phyloP scores from a whole-genome alignment of 2,329 filamentous ascomycete genomes.

The Whalleya microplaca region DNA sequence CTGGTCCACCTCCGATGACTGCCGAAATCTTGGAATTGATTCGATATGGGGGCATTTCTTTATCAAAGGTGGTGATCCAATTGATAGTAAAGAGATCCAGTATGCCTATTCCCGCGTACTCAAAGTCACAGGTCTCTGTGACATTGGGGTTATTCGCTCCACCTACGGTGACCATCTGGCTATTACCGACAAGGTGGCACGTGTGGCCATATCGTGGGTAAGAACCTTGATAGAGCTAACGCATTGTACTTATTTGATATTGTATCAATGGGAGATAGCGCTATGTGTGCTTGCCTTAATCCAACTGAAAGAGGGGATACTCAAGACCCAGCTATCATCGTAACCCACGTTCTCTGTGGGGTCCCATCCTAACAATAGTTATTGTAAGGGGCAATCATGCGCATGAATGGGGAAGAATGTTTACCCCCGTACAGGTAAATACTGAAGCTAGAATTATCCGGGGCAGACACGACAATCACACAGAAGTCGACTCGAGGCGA shows the following conservation, averaged over 20 bases:
- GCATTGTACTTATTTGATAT: not conserved
- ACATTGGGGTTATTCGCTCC: constrained; percentile 31
- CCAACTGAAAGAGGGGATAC: constrained; percentile 51
- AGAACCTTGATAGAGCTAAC: constrained; percentile 38
- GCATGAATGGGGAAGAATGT: not conserved
- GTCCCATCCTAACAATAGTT: constrained; percentile 7
- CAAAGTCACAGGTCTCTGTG: constrained; percentile 37
- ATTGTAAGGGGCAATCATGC: too few relatives aligned
- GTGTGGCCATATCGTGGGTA: constrained; percentile 45
- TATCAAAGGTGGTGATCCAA: constrained; percentile 38
- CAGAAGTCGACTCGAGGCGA: constrained; percentile 50
- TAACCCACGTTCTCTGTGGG: constrained; percentile 33
- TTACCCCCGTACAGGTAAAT: constrained; percentile 55
- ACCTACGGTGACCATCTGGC: constrained; percentile 48
- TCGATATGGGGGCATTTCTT: constrained; percentile 29
- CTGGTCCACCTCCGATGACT: constrained; percentile 34
- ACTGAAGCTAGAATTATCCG: constrained; percentile 51
- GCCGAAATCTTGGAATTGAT: constrained; percentile 30
- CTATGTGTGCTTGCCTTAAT: constrained; percentile 26
- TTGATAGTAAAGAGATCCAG: constrained; percentile 35
- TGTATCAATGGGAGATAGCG: not conserved
- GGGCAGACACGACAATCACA: constrained; percentile 42
- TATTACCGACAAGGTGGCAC: constrained; percentile 43
- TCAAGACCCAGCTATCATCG: constrained; percentile 51
- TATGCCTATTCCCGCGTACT: constrained; percentile 36